Base-by-base conservation (phyloP, 2,329 filamentous ascomycete species). In the Davidsoniella eucalypti region DNA sequence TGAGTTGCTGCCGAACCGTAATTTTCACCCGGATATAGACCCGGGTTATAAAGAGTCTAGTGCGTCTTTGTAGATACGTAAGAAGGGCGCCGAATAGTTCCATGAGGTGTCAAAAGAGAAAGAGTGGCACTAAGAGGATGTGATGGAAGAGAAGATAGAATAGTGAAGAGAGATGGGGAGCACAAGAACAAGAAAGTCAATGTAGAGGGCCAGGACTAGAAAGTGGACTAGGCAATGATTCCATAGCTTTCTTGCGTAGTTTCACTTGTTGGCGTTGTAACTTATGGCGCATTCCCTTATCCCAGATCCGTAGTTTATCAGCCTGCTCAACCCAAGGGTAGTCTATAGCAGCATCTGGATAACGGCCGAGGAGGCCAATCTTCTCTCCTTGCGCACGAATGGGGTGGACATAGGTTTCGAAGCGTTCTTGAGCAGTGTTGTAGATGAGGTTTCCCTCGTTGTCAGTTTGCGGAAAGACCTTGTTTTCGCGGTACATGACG, bases 301-400 rank as follows among this genome's bases (percentile, higher is more conserved):
- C 59, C 49, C 60, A 59, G 6, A 66, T 64, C 37, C 63, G 60
- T 42, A 56, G 53, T 56, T 67, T 67, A 46, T 66, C 55, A 44
- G 66, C 62, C 2, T 58, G 49, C 6, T 65, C 60, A 12, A 72
- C 66, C 69, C 69, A 72, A 4, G 58, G 47, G 56, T 72, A 72
- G 36, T 63, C 59, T 37, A 71, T 60, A 5, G 69, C 69, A 21
- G 67, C 63, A 51, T 72, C 69, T 2, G 70, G 70, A 51, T 67
- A 72, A n/a, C 70, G 62, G 49, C 60, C 58, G 5, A 60, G 44
- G 12, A 65, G 60, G n/a, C 56, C 55, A 51, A 56, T 61, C 39
- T 58, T 54, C 12, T 60, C 56, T 5, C 33, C n/a, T 47, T 64
- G 62, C 0, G 58, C 25, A 26, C 61, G 55, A 3, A 60, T 58